These are phyloP conservation scores for Pinus tabuliformis DNA, from an alignment of 75 land plant genomes.

Conservation along the genomic window DNA sequence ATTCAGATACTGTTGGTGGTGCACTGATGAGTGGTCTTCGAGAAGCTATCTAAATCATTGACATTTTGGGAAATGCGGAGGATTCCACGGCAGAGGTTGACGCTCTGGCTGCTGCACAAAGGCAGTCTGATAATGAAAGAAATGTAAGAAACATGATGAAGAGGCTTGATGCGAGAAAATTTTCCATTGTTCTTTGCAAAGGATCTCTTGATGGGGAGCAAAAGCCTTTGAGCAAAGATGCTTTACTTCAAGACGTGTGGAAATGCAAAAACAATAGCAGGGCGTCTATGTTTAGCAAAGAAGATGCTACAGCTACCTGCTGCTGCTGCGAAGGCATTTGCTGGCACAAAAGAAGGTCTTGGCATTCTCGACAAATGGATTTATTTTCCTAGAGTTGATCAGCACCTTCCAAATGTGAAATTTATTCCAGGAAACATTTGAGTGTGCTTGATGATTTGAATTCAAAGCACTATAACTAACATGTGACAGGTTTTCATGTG, in stretches of 20 bases:
- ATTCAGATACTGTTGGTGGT: conserved; percentile 99
- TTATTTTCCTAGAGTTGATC: neutral
- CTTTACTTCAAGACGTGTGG: conserved; percentile 71
- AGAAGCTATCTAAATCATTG: conserved; percentile 89
- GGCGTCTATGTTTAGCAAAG: conserved; percentile 73
- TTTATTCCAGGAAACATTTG: no score
- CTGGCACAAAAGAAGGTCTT: conserved; percentile 91
- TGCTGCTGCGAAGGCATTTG: conserved; percentile 64
- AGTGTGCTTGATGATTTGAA: no score
- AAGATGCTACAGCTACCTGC: conserved; percentile 75
- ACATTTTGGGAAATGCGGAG: conserved; percentile 63
- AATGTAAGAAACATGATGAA: conserved; percentile 75
- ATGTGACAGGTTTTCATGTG: no score
- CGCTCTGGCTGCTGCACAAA: conserved; percentile 72
- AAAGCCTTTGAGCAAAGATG: conserved; percentile 42
- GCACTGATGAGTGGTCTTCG: conserved; percentile 96
- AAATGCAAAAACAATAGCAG: conserved; percentile 80
- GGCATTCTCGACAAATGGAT: conserved; percentile 84
- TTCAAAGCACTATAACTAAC: no score
- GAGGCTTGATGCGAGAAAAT: conserved; percentile 73
- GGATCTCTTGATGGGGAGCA: conserved; percentile 34
- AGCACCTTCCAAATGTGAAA: no score
- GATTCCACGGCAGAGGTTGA: conserved; percentile 88
- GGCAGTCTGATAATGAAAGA: conserved; percentile 75
- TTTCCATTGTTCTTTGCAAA: conserved; percentile 54